These are phyloP conservation scores for Pelagomonas calceolata DNA, from an alignment of 108 stramenopile species.

Conservation along the genomic window DNA sequence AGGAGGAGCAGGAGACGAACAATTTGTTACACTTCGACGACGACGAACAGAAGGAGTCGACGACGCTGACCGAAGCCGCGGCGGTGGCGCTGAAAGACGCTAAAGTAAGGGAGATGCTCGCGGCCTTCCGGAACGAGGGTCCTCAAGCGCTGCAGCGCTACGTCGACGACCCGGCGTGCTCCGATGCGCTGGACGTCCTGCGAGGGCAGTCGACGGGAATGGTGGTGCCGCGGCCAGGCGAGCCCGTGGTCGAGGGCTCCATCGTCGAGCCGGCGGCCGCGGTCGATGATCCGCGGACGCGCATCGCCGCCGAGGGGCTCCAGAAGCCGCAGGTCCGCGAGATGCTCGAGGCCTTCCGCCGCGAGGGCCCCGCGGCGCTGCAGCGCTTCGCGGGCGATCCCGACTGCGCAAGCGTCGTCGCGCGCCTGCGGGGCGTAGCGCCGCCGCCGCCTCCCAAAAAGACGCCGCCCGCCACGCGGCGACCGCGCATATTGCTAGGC, in stretches of 20 bases:
- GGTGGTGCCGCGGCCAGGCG: background rate
- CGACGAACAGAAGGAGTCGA: too few relatives aligned
- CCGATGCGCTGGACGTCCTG: background rate
- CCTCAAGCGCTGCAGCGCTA: background rate
- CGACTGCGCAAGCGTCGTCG: background rate
- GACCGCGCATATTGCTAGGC: constrained; percentile 49
- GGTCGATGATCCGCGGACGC: too few relatives aligned
- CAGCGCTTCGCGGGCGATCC: background rate
- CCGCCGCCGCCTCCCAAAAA: too few relatives aligned
- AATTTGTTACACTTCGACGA: too few relatives aligned
- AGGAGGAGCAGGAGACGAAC: too few relatives aligned
- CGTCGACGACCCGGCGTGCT: background rate
- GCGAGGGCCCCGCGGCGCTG: background rate
- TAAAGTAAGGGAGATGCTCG: background rate
- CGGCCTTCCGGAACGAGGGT: background rate
- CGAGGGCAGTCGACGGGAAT: background rate
- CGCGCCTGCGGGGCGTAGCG: too few relatives aligned
- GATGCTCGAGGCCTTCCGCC: background rate
- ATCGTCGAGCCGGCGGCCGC: background rate
- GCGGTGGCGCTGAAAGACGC: too few relatives aligned
- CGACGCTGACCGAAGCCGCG: too few relatives aligned
- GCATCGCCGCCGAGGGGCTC: background rate
- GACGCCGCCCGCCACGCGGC: background rate
- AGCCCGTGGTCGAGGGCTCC: background rate
- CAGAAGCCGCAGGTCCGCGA: background rate